phyloP scores from a whole-genome alignment of 495 filamentous ascomycete genomes.

The Penicillium herquei region DNA sequence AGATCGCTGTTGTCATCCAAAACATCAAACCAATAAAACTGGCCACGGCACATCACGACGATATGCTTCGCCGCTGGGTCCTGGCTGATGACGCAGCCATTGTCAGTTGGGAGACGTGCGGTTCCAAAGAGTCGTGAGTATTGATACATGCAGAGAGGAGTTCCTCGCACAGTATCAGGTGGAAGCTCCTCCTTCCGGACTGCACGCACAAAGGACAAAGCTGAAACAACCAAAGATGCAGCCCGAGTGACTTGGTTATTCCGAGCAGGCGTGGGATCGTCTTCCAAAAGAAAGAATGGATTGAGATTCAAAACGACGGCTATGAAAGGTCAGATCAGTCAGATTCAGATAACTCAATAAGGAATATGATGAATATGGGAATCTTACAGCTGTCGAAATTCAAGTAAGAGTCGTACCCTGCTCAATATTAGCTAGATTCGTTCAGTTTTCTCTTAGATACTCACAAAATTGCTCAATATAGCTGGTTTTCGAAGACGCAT shows the following conservation, averaged over 20 bases:
- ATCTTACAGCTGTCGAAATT: conserved; percentile 87
- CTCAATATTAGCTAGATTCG: not conserved
- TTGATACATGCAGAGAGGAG: conserved; percentile 94
- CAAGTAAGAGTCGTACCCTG: conserved; percentile 98
- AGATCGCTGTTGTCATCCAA: conserved; percentile 90
- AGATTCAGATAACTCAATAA: not conserved
- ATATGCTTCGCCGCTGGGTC: conserved; percentile 86
- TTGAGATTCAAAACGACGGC: conserved; percentile 96
- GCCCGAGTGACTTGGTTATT: conserved; percentile 96
- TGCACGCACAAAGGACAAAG: conserved; percentile 88
- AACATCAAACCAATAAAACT: conserved; percentile 99
- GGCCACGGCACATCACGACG: conserved; percentile 91
- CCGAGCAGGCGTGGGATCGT: conserved; percentile 93
- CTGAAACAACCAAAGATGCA: conserved; percentile 86
- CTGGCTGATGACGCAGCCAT: conserved; percentile 94
- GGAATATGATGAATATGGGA: not conserved
- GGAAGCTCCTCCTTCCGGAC: conserved; percentile 91
- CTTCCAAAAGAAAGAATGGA: conserved; percentile 95
- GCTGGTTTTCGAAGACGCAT: conserved; percentile 89
- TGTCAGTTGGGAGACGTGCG: conserved; percentile 88
- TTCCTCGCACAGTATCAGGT: conserved; percentile 79
- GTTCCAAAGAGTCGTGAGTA: conserved; percentile 96
- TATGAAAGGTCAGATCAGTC: conserved; percentile 14
- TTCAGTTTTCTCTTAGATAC: conserved; percentile 27
- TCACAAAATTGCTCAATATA: conserved; percentile 99